Conservation (phyloP, 2,329 filamentous ascomycete species). For the Aulographum hederae region DNA sequence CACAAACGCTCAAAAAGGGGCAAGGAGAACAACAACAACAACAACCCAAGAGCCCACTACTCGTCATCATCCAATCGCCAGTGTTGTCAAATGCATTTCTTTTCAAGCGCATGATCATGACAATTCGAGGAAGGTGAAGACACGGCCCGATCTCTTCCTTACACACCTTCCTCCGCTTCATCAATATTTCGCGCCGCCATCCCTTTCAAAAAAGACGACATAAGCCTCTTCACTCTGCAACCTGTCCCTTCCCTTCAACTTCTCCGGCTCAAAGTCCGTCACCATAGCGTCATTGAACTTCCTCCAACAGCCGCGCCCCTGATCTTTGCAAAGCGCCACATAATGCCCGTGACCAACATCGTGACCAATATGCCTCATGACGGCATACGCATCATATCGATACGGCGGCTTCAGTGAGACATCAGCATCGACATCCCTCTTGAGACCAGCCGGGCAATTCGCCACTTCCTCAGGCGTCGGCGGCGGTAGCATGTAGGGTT, state of each 20-base stretch:
- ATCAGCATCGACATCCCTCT: constrained; percentile 11
- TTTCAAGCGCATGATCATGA: too few species aligned
- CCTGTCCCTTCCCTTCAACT: constrained; percentile 26
- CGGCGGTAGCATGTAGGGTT: constrained; percentile 37
- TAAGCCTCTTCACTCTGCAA: constrained; percentile 46
- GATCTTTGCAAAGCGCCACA: constrained; percentile 39
- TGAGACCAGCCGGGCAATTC: constrained; percentile 15
- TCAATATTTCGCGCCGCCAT: too few species aligned
- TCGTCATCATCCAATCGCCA: too few species aligned
- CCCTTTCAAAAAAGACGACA: constrained; percentile 41
- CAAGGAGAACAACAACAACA: too few species aligned
- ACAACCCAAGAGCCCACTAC: too few species aligned
- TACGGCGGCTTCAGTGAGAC: constrained; percentile 37
- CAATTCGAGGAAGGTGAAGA: too few species aligned
- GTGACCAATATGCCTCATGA: constrained; percentile 57
- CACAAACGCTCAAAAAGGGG: too few species aligned
- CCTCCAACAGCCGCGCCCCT: constrained; percentile 36
- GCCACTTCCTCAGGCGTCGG: constrained; percentile 15
- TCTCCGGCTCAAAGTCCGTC: constrained; percentile 37
- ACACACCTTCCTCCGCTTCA: too few species aligned
- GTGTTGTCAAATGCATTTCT: too few species aligned
- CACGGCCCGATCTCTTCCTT: too few species aligned
- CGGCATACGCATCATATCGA: constrained; percentile 70
- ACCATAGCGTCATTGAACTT: constrained; percentile 38
- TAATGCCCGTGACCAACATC: constrained; percentile 64